Conservation (phyloP, 305 asterid species). For the Solanum hybrid region DNA sequence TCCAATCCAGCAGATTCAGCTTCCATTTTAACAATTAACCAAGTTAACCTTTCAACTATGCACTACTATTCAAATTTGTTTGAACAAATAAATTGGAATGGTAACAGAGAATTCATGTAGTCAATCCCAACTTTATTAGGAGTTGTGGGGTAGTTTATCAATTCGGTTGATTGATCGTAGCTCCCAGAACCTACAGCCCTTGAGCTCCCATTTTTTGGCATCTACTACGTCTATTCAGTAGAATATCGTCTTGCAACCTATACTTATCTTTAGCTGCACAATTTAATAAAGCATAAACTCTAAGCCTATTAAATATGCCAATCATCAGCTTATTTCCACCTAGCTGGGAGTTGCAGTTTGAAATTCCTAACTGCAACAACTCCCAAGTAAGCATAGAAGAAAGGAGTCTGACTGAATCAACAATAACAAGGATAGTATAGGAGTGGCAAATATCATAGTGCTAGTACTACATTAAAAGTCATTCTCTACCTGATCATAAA, state of each 20-base stretch:
- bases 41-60: background rate
- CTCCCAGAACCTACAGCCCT: background rate
- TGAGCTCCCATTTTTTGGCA: background rate
- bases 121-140: background rate
- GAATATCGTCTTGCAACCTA: background rate
- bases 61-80: background rate
- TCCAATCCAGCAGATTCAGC: background rate
- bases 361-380: constrained; percentile 2
- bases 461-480: background rate
- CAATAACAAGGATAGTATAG: background rate
- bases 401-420: background rate
- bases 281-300: background rate
- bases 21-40: background rate
- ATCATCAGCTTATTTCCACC: background rate
- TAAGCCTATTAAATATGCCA: background rate
- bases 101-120: background rate
- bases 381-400: background rate
- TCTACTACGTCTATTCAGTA: background rate
- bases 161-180: background rate
- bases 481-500: constrained; percentile 72
- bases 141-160: background rate
- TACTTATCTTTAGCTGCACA: background rate
- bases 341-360: background rate
- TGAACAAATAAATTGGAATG: background rate
- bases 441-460: background rate